Evolutionary conservation across 805 yeast species (phyloP).

Genomic region (Lachancea sp.): DNA sequence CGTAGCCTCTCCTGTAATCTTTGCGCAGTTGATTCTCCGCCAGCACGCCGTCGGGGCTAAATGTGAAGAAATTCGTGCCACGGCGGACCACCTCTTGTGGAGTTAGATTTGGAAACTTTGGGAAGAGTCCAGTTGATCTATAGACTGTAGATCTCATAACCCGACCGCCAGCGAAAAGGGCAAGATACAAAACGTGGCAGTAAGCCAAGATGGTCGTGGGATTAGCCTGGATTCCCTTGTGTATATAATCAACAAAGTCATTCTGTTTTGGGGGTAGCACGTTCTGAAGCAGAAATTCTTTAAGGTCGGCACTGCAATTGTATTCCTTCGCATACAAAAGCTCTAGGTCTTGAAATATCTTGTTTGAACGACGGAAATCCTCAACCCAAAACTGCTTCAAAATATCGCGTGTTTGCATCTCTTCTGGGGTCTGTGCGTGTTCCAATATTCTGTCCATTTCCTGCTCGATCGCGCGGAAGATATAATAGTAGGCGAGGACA

Average conservation of each 20-base stretch:
- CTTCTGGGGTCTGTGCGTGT: conserved; percentile 55
- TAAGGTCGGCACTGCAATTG: conserved; percentile 11
- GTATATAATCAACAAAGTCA: conserved; percentile 56
- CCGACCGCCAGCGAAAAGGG: conserved; percentile 81
- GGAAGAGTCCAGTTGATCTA: conserved; percentile 66
- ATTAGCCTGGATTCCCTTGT: conserved; percentile 45
- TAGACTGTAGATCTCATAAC: conserved; percentile 61
- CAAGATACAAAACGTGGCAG: conserved; percentile 79
- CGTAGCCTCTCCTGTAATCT: conserved; percentile 68
- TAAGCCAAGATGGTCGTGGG: conserved; percentile 73
- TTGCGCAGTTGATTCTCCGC: conserved; percentile 62
- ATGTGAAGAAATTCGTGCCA: conserved; percentile 59
- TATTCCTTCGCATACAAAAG: conserved; percentile 54
- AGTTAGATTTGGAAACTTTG: conserved; percentile 60
- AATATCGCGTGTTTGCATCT: conserved; percentile 39
- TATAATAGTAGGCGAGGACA: conserved; percentile 63
- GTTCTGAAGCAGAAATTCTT: conserved; percentile 8
- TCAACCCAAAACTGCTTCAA: conserved; percentile 61
- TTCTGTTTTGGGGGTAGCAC: conserved; percentile 50
- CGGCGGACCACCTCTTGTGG: conserved; percentile 52
- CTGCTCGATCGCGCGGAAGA: conserved; percentile 58
- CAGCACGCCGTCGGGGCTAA: conserved; percentile 53
- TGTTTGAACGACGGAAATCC: conserved; percentile 55
- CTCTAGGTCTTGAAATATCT: conserved; percentile 54
- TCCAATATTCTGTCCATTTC: conserved; percentile 42